Evolutionary conservation across 2,329 filamentous ascomycete species (phyloP), one percentile per base, ranked within the genome.

Genomic region (Pseudocercospora macadamiae): DNA sequence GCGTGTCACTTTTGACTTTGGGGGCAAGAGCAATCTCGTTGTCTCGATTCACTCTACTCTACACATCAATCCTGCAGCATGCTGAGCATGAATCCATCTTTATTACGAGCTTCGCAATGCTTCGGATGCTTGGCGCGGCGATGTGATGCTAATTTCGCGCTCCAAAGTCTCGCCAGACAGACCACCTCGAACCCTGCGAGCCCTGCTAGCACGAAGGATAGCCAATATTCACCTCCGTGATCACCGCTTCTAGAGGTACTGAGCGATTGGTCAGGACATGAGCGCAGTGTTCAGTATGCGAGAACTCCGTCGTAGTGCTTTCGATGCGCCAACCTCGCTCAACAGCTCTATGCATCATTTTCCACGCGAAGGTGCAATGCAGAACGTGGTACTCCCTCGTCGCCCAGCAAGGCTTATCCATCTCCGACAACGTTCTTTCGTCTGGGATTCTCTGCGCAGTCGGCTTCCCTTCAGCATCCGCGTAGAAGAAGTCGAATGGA

Each of bases 401-500:
- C 21, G 42, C 19, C 42, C 42, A 47, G 42, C 42, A 47, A 12
- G 42, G 42, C 12, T 23, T 10, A 12, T 47, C 42, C 42, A 47
- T 25, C 19, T 47, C 42, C 6, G 42, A 47, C 10, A 47, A 16
- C 7, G 42, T 47, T 19, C 23, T 47, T 19, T 47, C 42, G 23
- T 47, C 42, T 4, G 42, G 19, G 18, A 47, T 26, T 7, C 42
- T 21, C 19, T 21, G 5, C 42, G 42, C 14, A 19, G 42, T 47
- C 23, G 42, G 42, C 42, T 4, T 26, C 14, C 42, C 42, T 1
- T 47, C 19, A 10, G 18, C 42, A 47, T 47, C 42, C 5, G 42
- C 42, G 6, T 47, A 47, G 19, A 47, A 47, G 42, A 47, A 47
- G 42, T 47, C 42, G 42, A 47, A 47, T 47, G 42, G 42, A 5